Evolutionary conservation across 345 rosid genomes (phyloP), one percentile per base, ranked within the genome.

Genomic region (Arabidopsis suecica): DNA sequence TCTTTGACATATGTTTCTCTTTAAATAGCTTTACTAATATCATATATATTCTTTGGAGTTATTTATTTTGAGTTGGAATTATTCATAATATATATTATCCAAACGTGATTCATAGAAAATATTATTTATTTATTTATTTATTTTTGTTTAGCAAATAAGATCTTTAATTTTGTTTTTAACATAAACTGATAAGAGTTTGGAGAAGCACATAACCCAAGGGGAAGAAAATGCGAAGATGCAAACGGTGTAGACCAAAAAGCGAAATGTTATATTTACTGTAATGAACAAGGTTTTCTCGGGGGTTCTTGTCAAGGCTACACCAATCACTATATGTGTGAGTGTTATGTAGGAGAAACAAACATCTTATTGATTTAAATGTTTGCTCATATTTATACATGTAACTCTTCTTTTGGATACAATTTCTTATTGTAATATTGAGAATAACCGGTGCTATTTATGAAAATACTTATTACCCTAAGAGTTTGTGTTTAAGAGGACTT

Each of bases 281-380:
- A 0, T 3, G 2, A 7, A 13, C 51, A 13, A 62, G 51, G 67
- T 8, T 25, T 1, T 62, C 12, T 51, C 6, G 61, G 71, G 51
- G 61, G 71, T 51, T 50, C 48, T 67, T 67, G 61, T 23, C 61
- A 37, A 67, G 71, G 49, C 45, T 23, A 51, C 12, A 22, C 6
- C 0, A 5, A 23, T 5, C 12, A 67, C n/a, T 67, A 67, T n/a
- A 37, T 38, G 71, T 67, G 71, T 14, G 44, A 8, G n/a, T 67
- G 71, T 36, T 51, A 67, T 38, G 48, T 37, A 14, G 71, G 71
- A 45, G 22, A 61, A 58, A 18, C 82, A 54, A 28, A 23, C 16
- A 23, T 53, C 16, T 54, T 18, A 54, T 2, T n/a, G 34, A 53
- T 53, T 51, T 28, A 28, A 28, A 28, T 3, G 3, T 3, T 5